Evolutionary conservation across 1,284 basidiomycete species (phyloP).

Genomic region (Ceratorhiza oryzae-sativae): DNA sequence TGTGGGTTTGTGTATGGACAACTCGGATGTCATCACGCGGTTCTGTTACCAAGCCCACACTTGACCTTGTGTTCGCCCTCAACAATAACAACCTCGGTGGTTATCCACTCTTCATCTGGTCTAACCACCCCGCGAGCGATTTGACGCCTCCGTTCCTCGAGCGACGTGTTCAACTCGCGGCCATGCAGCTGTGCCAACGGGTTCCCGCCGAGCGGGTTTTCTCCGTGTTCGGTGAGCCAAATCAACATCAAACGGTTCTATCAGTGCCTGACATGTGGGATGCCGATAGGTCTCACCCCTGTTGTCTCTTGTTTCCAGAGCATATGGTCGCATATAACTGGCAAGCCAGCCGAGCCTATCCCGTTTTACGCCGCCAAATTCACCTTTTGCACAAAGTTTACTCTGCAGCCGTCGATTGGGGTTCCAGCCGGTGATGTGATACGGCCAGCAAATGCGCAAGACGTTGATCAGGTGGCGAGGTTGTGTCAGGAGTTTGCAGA

Average conservation of each 20-base stretch:
- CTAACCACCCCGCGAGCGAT: constrained; percentile 50
- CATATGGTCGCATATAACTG: constrained; percentile 58
- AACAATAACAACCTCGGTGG: constrained; percentile 60
- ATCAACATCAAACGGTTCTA: neutral
- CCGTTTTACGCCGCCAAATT: constrained; percentile 71
- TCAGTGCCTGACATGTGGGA: neutral
- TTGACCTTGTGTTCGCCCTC: constrained; percentile 66
- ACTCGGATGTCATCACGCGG: constrained; percentile 6
- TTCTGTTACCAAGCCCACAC: constrained; percentile 37
- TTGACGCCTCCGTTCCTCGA: constrained; percentile 51
- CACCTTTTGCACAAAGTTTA: constrained; percentile 59
- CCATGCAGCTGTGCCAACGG: constrained; percentile 50
- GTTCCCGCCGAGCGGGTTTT: constrained; percentile 62
- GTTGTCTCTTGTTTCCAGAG: constrained; percentile 59
- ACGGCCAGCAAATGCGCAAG: constrained; percentile 50
- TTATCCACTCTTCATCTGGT: constrained; percentile 66
- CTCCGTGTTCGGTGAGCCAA: constrained; percentile 63
- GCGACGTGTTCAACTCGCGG: constrained; percentile 51
- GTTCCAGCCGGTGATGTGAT: constrained; percentile 52
- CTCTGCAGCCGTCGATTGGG: constrained; percentile 49
- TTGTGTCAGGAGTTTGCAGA: constrained; percentile 64
- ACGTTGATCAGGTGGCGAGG: constrained; percentile 54
- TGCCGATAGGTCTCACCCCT: constrained; percentile 49
- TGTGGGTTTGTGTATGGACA: constrained; percentile 58
- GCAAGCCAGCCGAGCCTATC: constrained; percentile 50